Percentiles rank a stretch among this genome's conserved stretches.
Conservation (phyloP, 176 grass and related monocot genomes). For the Secale cereale region DNA sequence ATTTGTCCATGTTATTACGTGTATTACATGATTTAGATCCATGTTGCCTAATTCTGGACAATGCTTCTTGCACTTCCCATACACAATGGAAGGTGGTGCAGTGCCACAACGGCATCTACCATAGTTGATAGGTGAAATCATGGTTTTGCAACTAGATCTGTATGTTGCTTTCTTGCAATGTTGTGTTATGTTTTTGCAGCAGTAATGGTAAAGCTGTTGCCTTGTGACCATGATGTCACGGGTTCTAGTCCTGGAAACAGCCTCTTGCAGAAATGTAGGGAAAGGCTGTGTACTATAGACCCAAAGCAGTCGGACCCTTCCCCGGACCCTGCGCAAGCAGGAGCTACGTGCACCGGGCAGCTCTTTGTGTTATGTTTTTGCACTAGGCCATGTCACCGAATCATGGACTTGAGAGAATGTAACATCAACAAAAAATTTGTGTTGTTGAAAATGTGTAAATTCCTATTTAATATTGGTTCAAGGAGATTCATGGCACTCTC, state of each 20-base stretch:
- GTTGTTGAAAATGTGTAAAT: neutral
- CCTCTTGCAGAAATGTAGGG: no score
- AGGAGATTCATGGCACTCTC: constrained; percentile 16
- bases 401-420: neutral
- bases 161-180: neutral
- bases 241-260: no score
- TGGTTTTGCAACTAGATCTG: neutral
- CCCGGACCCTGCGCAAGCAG: no score
- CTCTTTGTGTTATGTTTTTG: neutral
- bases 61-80: neutral
- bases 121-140: neutral
- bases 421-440: neutral
- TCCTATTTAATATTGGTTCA: constrained; percentile 9
- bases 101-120: neutral
- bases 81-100: neutral
- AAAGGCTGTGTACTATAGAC: no score
- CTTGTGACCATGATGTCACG: no score
- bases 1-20: neutral
- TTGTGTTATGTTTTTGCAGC: neutral
- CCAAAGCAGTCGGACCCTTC: no score
- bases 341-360: no score
- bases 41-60: neutral
- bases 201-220: no score
- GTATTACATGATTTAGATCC: neutral
- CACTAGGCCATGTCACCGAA: neutral